Base-by-base conservation (phyloP, 2,329 filamentous ascomycete species). In the Thielaviopsis punctulata region DNA sequence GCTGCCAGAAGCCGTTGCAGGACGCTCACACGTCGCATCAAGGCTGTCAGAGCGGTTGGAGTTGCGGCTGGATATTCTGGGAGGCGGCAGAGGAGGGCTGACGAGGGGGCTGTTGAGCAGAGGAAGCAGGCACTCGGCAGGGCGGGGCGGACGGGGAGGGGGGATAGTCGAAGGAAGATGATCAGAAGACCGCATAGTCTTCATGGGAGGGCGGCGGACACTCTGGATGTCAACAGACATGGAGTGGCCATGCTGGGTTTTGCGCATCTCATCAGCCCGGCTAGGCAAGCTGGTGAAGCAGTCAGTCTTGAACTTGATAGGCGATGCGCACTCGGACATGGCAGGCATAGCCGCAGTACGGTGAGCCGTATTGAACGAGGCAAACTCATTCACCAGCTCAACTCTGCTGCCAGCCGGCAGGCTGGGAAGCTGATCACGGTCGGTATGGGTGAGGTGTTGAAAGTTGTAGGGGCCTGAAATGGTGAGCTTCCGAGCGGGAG, bases 381-480 rank as follows among this genome's bases (percentile, higher is more conserved):
- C 50, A 47, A 71, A 68, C 53, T 73, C 72, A 10, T 68, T 66
- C 13, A 66, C 66, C 48, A 71, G 59, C 24, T 71, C 66, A 47
- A 63, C 62, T 15, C 66, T 67, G 57, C 65, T 71, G 2, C 64
- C 58, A 24, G 65, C 63, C 43, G 68, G 64, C 6, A 70, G 56
- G 52, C 65, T 66, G 3, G 69, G 63, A 2, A 72, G 54, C 48
- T 72, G 66, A 25, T 78, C 71, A 46, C 71, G 72, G 12, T 70
- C 66, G 12, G 73, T 77, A 60, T 81, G 77, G 3, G 74, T 72
- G 30, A 82, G 69, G 62, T 82, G 79, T 60, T 81, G 77, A 56
- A 82, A 82, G 65, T 82, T 80, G 63, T 79, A 82, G 2, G 79
- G 79, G 1, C 68, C 73, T 1, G 79, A 82, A 51, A 82, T 82